Conservation (phyloP, 2,329 filamentous ascomycete species). For the Colletotrichum abscissum region DNA sequence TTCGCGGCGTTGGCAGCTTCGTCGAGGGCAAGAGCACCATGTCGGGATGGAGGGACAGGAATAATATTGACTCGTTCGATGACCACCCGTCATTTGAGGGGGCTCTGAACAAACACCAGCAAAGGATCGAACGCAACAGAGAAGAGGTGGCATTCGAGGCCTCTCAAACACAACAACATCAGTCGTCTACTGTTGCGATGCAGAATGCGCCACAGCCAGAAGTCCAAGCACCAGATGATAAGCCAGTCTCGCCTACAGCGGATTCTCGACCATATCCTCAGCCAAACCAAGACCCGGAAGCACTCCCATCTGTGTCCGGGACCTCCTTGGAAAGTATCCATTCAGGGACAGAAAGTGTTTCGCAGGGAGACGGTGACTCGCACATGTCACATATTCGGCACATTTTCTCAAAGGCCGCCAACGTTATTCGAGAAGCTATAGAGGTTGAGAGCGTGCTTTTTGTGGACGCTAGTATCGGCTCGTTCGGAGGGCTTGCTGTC, state of each 20-base stretch:
- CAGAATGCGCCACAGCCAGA: background rate
- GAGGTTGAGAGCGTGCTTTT: constrained; percentile 41
- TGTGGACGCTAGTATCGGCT: constrained; percentile 38
- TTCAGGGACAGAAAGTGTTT: constrained; percentile 39
- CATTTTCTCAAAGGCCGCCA: constrained; percentile 57
- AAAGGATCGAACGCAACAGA: constrained; percentile 2
- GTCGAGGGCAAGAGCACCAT: constrained; percentile 47
- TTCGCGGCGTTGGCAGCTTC: constrained; percentile 48
- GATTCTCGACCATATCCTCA: background rate
- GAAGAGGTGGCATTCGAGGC: constrained; percentile 47
- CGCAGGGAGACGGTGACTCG: accelerated
- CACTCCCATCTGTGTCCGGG: background rate
- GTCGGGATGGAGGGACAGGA: constrained; percentile 39
- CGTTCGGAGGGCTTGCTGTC: constrained; percentile 40
- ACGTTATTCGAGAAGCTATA: constrained; percentile 54
- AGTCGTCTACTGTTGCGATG: background rate
- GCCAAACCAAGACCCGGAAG: background rate
- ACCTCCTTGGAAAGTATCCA: constrained; percentile 38
- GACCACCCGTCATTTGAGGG: constrained; percentile 31
- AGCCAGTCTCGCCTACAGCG: background rate
- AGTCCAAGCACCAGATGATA: background rate
- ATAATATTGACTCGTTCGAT: constrained; percentile 12
- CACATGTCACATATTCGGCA: constrained; percentile 32
- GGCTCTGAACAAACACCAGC: constrained; percentile 35
- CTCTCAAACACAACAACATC: background rate